Evolutionary conservation across 345 rosid genomes (phyloP).

Genomic region (Eucalyptus urophylla): DNA sequence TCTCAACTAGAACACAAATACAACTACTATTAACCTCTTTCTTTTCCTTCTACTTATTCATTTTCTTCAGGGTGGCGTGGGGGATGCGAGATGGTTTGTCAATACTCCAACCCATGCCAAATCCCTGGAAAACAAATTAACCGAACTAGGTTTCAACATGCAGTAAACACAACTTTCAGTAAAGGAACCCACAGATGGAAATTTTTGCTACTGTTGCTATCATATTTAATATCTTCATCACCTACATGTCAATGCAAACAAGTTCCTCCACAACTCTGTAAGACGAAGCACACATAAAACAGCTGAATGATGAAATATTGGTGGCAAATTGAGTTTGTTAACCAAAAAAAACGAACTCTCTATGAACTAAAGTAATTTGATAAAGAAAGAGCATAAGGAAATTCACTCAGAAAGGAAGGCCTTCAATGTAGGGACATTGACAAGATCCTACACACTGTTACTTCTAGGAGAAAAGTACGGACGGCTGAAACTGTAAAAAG

Average conservation of each 20-base stretch:
- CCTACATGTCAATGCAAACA: not conserved
- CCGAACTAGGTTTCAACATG: not conserved
- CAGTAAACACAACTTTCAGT: not conserved
- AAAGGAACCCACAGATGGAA: not conserved
- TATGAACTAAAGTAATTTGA: not conserved
- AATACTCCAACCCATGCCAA: not conserved
- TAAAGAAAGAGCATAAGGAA: not conserved
- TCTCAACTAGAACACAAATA: not conserved
- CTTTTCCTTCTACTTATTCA: not conserved
- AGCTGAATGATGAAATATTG: not conserved
- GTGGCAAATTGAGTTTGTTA: not conserved
- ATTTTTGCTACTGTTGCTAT: not conserved
- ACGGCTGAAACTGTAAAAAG: not conserved
- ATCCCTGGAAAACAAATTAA: not conserved
- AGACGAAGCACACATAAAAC: not conserved
- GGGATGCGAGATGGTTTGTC: not conserved
- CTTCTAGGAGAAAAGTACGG: not conserved
- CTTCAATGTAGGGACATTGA: not conserved
- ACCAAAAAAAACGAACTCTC: not conserved
- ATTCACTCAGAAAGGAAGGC: not conserved
- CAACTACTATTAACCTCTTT: not conserved
- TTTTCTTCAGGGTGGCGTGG: not conserved
- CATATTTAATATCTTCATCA: not conserved
- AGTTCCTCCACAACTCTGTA: not conserved
- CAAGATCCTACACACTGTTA: not conserved